A percentile compares a stretch with the other conserved stretches of the same genome.
Evolutionary conservation across 140 eudicot genomes (phyloP).

Genomic region (Artemisia princeps): DNA sequence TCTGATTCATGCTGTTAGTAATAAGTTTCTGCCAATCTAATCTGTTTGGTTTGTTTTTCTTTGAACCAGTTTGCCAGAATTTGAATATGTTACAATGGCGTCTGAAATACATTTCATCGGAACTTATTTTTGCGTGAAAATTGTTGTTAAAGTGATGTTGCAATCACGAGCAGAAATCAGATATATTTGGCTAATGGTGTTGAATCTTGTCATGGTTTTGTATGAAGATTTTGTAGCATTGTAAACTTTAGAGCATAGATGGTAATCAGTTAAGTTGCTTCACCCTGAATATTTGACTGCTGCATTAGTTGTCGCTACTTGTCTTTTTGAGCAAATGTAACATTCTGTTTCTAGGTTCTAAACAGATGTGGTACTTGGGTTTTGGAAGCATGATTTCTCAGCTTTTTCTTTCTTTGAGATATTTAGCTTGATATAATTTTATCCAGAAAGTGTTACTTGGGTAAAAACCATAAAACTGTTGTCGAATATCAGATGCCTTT

Average conservation of each 20-base stretch:
- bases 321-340: background rate
- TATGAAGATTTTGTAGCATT: slow-evolving; percentile 17
- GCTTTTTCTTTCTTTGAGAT: too few species aligned
- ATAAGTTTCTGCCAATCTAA: background rate
- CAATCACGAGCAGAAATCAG: slow-evolving; percentile 5
- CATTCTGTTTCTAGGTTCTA: too few species aligned
- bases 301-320: too few species aligned
- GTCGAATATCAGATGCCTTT: too few species aligned
- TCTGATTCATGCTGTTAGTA: background rate
- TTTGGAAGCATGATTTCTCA: too few species aligned
- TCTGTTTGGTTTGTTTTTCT: background rate
- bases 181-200: slow-evolving; percentile 15
- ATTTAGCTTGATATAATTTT: too few species aligned
- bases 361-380: too few species aligned
- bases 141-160: slow-evolving; percentile 9
- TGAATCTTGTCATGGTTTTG: slow-evolving; percentile 1
- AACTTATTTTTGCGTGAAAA: background rate
- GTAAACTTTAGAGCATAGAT: slow-evolving; percentile 17
- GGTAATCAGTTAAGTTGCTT: slow-evolving; percentile 4
- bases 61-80: background rate
- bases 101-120: slow-evolving; percentile 1
- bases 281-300: background rate
- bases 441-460: too few species aligned
- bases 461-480: too few species aligned
- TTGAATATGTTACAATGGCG: background rate